phyloP scores from a whole-genome alignment of 2,329 filamentous ascomycete species.

The Penicillium paneum region DNA sequence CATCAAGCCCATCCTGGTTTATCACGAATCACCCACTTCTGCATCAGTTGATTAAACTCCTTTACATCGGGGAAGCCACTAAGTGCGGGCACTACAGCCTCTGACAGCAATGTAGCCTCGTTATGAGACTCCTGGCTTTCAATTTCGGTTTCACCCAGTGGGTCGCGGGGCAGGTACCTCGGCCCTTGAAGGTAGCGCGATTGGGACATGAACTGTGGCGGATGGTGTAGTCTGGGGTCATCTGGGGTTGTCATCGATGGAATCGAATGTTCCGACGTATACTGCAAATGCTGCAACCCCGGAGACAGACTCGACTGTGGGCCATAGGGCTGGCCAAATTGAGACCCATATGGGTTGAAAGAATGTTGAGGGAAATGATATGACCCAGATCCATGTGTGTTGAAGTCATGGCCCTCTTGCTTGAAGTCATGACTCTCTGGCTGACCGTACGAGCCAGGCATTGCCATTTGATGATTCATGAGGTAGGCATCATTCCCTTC shows the following conservation, averaged over 20 bases:
- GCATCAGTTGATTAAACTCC: slow-evolving; percentile 47
- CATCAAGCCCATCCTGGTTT: neutral
- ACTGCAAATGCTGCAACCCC: slow-evolving; percentile 33
- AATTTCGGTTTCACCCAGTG: slow-evolving; percentile 37
- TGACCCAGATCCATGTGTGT: slow-evolving; percentile 26
- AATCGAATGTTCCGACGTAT: slow-evolving; percentile 33
- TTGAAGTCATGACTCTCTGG: slow-evolving; percentile 32
- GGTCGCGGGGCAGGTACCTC: slow-evolving; percentile 37
- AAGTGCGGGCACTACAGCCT: slow-evolving; percentile 42
- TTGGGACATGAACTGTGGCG: slow-evolving; percentile 33
- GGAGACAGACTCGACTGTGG: slow-evolving; percentile 32
- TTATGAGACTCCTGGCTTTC: slow-evolving; percentile 47
- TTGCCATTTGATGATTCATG: slow-evolving; percentile 33
- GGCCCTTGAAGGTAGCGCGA: slow-evolving; percentile 32
- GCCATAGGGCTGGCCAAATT: slow-evolving; percentile 37
- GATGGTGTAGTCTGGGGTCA: slow-evolving; percentile 34
- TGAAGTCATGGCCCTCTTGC: slow-evolving; percentile 31
- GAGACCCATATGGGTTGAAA: slow-evolving; percentile 38
- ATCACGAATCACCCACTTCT: slow-evolving; percentile 34
- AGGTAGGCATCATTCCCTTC: slow-evolving; percentile 37
- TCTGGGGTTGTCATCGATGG: slow-evolving; percentile 34
- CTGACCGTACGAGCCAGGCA: slow-evolving; percentile 33
- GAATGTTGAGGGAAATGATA: slow-evolving; percentile 35
- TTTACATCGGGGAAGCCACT: slow-evolving; percentile 47
- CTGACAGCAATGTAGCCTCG: slow-evolving; percentile 43